These are phyloP conservation scores for Bipolaris zeicola DNA, from an alignment of 2,329 filamentous ascomycete genomes.

Conservation along the genomic window DNA sequence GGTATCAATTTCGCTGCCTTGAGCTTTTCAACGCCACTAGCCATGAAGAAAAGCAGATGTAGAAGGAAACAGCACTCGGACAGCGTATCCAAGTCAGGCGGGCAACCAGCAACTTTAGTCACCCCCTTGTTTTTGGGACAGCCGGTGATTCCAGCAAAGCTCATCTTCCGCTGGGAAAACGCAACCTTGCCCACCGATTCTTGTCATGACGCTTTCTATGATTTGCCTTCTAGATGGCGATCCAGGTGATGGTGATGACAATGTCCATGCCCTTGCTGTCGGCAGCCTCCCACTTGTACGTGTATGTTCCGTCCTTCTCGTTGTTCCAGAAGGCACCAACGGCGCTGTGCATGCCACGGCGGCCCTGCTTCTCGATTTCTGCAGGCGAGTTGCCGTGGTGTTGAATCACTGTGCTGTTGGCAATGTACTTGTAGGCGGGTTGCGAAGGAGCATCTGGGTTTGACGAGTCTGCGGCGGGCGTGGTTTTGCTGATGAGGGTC, in stretches of 20 bases:
- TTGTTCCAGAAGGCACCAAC: conserved; percentile 89
- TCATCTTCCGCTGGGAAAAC: not conserved
- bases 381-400: conserved; percentile 62
- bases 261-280: conserved; percentile 60
- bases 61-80: not conserved
- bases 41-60: conserved; percentile 9
- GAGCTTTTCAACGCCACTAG: conserved; percentile 15
- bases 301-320: conserved; percentile 89
- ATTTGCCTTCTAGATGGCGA: conserved; percentile 53
- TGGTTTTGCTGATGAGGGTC: conserved; percentile 76
- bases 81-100: conserved; percentile 7
- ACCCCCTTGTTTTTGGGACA: not conserved
- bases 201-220: not conserved
- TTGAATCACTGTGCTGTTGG: conserved; percentile 98
- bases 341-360: conserved; percentile 88
- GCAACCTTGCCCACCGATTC: not conserved
- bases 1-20: conserved; percentile 14
- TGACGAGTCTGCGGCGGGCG: conserved; percentile 56
- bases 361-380: conserved; percentile 69
- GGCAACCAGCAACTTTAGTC: not conserved
- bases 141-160: not conserved
- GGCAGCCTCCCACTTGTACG: conserved; percentile 75
- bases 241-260: conserved; percentile 69
- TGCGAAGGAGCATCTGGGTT: conserved; percentile 45
- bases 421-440: conserved; percentile 86